These are phyloP conservation scores for Hymenochaete sp. DNA, from an alignment of 1,284 basidiomycete species.

Conservation along the genomic window DNA sequence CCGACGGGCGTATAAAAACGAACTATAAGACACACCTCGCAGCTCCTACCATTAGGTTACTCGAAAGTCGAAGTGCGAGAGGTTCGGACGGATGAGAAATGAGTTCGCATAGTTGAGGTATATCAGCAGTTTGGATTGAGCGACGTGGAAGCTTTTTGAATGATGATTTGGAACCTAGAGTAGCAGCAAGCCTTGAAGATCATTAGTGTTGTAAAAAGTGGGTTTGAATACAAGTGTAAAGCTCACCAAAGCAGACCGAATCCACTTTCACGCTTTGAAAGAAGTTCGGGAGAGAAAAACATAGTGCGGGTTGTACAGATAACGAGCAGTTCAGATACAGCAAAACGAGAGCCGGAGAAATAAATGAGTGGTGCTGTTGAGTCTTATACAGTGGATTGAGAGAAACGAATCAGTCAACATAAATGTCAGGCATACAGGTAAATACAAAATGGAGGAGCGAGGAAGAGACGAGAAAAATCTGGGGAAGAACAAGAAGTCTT, in stretches of 20 bases:
- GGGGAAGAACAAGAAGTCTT: too few relatives aligned
- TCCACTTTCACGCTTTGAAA: conserved; percentile 67
- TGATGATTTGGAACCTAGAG: conserved; percentile 75
- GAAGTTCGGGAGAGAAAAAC: conserved; percentile 70
- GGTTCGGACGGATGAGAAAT: conserved; percentile 79
- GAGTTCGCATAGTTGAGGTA: conserved; percentile 67
- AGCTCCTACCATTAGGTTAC: conserved; percentile 80
- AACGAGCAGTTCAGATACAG: too few relatives aligned
- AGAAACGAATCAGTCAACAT: too few relatives aligned
- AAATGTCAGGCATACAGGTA: too few relatives aligned
- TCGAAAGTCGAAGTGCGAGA: conserved; percentile 74
- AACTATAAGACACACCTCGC: conserved; percentile 48
- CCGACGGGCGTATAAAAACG: background rate
- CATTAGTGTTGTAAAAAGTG: background rate
- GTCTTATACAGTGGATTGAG: too few relatives aligned
- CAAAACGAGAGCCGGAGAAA: too few relatives aligned
- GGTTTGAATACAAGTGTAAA: background rate
- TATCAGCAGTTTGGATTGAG: conserved; percentile 73
- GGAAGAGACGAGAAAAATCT: too few relatives aligned
- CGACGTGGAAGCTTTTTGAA: conserved; percentile 75
- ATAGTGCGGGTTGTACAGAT: too few relatives aligned
- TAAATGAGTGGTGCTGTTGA: too few relatives aligned
- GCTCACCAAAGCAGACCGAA: conserved; percentile 71
- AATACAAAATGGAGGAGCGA: too few relatives aligned
- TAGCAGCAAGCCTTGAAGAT: conserved; percentile 70